Conservation (phyloP, 2,329 filamentous ascomycete species). For the Cladosporium cucumerinum region DNA sequence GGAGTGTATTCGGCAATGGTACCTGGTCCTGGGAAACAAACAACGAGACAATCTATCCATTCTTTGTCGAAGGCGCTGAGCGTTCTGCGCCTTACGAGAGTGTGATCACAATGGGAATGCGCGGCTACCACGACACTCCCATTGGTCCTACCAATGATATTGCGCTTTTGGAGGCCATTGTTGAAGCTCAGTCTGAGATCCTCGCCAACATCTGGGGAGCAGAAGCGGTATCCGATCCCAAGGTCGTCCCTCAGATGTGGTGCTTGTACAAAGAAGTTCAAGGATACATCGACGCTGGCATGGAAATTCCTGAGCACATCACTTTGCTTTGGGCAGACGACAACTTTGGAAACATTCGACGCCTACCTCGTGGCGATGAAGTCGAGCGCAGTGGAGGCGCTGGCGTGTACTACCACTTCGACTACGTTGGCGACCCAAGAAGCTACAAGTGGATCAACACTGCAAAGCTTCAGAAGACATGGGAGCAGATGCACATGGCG, state of each 20-base stretch:
- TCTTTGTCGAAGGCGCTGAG: conserved; percentile 64
- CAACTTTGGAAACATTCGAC: conserved; percentile 59
- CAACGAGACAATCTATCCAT: conserved; percentile 64
- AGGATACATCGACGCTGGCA: conserved; percentile 63
- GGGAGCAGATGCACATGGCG: conserved; percentile 63
- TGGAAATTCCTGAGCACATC: conserved; percentile 62
- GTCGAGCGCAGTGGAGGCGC: conserved; percentile 59
- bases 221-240: conserved; percentile 46
- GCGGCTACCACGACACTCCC: conserved; percentile 65
- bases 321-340: conserved; percentile 68
- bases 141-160: conserved; percentile 58
- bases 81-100: conserved; percentile 64
- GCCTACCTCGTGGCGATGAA: conserved; percentile 60
- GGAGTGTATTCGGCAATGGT: conserved; percentile 50
- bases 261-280: conserved; percentile 73
- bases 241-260: conserved; percentile 65
- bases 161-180: conserved; percentile 57
- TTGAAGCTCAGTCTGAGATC: conserved; percentile 58
- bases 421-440: conserved; percentile 60
- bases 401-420: conserved; percentile 65
- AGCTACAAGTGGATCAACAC: conserved; percentile 61
- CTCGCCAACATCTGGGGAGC: conserved; percentile 54
- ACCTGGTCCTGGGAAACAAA: conserved; percentile 69
- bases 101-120: conserved; percentile 58
- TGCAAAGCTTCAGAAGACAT: conserved; percentile 61